Base-by-base conservation (phyloP, 495 filamentous ascomycete species). In the Penicillium coffeae region DNA sequence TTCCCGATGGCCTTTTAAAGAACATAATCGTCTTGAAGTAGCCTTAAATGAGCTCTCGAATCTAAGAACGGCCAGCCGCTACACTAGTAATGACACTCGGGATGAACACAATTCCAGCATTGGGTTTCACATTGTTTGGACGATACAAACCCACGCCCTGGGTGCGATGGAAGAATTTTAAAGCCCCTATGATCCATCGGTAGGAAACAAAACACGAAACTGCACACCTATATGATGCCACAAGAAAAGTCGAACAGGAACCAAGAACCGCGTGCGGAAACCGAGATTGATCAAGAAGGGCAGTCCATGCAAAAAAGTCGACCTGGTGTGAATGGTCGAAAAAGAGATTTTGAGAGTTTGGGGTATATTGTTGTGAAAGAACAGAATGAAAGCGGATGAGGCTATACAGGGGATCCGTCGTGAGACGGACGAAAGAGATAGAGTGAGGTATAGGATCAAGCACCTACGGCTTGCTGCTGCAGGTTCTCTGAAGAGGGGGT, bases 311-410 rank as follows among this genome's bases (percentile, higher is more conserved):
- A 53, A 48, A 42, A 19, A 38, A 15, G 6, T 14, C 16, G 21
- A 36, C 38, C 37, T 45, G 38, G 25, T 30, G 30, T 39, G 42
- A 57, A 53, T 21, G 47, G 19, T 16, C 25, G 14, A 45, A 51
- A 50, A 37, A 54, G 25, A 30, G 25, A 30, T 4, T 4, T 30
- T 10, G 25, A 30, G 25, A 30, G 10, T 4, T 30, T 30, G 25
- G 60, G 60, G 60, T 64, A 64, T 64, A 64, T 61, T 63, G 45
- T 40, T 56, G 50, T 44, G 55, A 53, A 58, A 60, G 42, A 42
- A 56, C 43, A 36, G 56, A 53, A 60, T 60, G 51, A 48, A 47
- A 55, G 27, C 33, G 21, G 50, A 49, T 42, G 32, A 43, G 50
- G 55, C 56, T 61, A 50, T 59, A 59, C 59, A 59, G 16, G 21